A percentile compares a stretch with the other conserved stretches of the same genome.
These are phyloP conservation scores for Fusarium acutatum DNA, from an alignment of 2,329 filamentous ascomycete species.

Conservation along the genomic window DNA sequence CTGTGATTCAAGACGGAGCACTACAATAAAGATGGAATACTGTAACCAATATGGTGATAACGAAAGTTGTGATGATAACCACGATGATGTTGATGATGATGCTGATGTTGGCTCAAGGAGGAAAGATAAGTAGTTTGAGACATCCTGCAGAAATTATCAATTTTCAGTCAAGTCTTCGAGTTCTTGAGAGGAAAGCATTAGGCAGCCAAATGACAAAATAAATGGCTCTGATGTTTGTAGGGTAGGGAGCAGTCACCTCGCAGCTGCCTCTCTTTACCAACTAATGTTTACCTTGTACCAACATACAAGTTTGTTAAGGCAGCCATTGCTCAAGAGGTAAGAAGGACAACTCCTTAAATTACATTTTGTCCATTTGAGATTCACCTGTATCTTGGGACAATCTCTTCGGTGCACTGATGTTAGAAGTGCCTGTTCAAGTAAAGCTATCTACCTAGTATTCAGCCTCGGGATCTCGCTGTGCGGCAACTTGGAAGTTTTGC, in stretches of 20 bases:
- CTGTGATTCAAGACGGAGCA: not conserved
- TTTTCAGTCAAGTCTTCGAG: not conserved
- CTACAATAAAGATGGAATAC: not conserved
- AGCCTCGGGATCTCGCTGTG: not conserved
- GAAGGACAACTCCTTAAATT: not conserved
- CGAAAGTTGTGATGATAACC: not conserved
- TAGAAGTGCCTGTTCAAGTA: not conserved
- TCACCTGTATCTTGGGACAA: not conserved
- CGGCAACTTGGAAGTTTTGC: not conserved
- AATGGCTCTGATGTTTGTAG: not conserved
- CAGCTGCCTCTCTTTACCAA: not conserved
- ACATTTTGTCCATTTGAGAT: not conserved
- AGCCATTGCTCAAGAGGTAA: not conserved
- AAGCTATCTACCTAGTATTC: not conserved
- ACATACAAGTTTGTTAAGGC: not conserved
- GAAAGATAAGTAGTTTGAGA: not conserved
- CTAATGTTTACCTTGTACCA: not conserved
- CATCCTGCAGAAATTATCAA: not conserved
- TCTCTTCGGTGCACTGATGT: not conserved
- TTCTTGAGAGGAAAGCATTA: not conserved
- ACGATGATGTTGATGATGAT: not conserved
- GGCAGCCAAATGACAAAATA: not conserved
- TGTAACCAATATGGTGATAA: not conserved
- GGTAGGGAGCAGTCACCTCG: not conserved
- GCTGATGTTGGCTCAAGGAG: not conserved